These are phyloP conservation scores for Biscogniauxia mediterranea DNA, from an alignment of 2,329 filamentous ascomycete species.

Conservation along the genomic window DNA sequence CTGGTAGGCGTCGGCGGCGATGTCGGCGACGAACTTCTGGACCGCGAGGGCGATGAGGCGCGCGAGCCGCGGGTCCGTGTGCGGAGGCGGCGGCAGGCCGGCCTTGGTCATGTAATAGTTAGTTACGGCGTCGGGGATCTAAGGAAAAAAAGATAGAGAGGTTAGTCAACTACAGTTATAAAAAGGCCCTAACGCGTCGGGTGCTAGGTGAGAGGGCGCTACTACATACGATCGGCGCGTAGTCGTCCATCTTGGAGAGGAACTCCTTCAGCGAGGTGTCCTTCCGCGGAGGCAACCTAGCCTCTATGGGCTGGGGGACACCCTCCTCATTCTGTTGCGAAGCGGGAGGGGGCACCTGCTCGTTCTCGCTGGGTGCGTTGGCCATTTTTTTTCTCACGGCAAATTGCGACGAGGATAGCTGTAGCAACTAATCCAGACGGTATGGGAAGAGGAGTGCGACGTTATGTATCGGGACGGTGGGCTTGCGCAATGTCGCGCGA, in stretches of 20 bases:
- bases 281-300: constrained; percentile 75
- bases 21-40: constrained; percentile 97
- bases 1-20: constrained; percentile 96
- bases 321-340: constrained; percentile 26
- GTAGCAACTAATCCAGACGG: too few relatives aligned
- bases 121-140: constrained; percentile 97
- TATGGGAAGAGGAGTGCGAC: too few relatives aligned
- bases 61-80: constrained; percentile 85
- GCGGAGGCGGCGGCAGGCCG: constrained; percentile 86
- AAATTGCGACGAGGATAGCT: background rate
- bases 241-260: constrained; percentile 94
- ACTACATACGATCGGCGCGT: constrained; percentile 82
- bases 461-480: too few relatives aligned
- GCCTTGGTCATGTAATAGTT: constrained; percentile 97
- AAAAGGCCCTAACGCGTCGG: background rate
- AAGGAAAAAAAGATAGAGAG: background rate
- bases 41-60: constrained; percentile 95
- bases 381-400: constrained; percentile 19
- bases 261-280: constrained; percentile 92
- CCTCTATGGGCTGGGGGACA: constrained; percentile 39
- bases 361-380: constrained; percentile 30
- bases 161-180: background rate
- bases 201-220: background rate
- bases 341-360: constrained; percentile 26
- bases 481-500: background rate